Percentiles rank a stretch among this genome's conserved stretches.
Conservation (phyloP, 2,329 filamentous ascomycete species). For the Trichoderma brevicompactum region DNA sequence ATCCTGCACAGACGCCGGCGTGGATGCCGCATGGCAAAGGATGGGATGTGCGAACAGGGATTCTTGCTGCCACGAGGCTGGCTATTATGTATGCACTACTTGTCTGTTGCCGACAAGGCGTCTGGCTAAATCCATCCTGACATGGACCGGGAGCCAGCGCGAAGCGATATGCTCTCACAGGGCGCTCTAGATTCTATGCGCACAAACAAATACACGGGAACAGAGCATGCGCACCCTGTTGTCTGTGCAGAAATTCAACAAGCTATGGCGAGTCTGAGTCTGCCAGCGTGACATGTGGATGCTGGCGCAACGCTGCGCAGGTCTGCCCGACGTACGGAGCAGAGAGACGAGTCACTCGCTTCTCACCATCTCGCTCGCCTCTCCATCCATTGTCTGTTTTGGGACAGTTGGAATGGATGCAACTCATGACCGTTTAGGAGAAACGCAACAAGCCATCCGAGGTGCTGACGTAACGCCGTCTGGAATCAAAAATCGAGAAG, state of each 20-base stretch:
- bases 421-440: neutral
- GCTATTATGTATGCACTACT: neutral
- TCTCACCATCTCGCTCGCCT: neutral
- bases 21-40: neutral
- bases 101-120: conserved; percentile 5
- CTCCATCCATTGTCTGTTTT: neutral
- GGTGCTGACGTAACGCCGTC: no score
- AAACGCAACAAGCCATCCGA: neutral
- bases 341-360: neutral
- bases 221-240: no score
- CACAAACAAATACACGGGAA: no score
- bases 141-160: neutral
- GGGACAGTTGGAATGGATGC: neutral
- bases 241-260: no score
- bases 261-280: no score
- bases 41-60: conserved; percentile 7
- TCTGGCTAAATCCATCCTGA: conserved; percentile 5
- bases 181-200: no score
- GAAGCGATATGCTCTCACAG: no score
- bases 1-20: no score
- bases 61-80: neutral
- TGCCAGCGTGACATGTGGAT: conserved; percentile 3
- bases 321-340: neutral
- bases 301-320: neutral
- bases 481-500: no score